Conservation (phyloP, 495 filamentous ascomycete genomes). For the Aspergillus baeticus region DNA sequence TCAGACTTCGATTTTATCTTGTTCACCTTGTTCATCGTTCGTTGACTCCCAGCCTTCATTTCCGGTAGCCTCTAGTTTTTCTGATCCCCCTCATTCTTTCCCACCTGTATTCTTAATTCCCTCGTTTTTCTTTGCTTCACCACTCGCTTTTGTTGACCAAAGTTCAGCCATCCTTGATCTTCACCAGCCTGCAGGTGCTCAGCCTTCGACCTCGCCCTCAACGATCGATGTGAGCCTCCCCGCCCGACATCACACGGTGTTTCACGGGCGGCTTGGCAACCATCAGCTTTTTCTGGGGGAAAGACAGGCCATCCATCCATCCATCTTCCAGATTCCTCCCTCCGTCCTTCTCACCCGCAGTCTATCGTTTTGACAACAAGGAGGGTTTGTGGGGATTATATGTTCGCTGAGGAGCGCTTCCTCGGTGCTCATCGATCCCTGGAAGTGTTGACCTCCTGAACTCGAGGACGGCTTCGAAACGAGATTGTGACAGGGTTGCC, state of each 20-base stretch:
- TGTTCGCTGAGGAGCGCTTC: constrained; percentile 6
- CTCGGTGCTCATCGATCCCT: constrained; percentile 5
- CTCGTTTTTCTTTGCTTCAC: constrained; percentile 3
- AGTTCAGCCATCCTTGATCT: neutral
- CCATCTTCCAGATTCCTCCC: neutral
- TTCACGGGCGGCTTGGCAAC: constrained; percentile 23
- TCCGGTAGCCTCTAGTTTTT: neutral
- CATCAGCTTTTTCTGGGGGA: constrained; percentile 7
- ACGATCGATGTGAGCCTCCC: constrained; percentile 24
- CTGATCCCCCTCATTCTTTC: constrained; percentile 9
- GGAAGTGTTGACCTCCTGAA: constrained; percentile 18
- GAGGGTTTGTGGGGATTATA: constrained; percentile 15
- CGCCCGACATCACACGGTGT: constrained; percentile 18
- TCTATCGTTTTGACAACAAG: neutral
- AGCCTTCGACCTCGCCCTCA: constrained; percentile 18
- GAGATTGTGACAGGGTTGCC: neutral
- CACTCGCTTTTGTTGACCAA: neutral
- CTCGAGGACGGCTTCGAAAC: constrained; percentile 1
- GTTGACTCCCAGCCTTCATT: constrained; percentile 8
- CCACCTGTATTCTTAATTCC: neutral
- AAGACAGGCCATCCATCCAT: constrained; percentile 6
- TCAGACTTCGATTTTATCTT: neutral
- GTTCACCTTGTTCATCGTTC: neutral
- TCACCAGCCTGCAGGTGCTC: constrained; percentile 20
- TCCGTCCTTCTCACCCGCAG: constrained; percentile 1